Evolutionary conservation across 2,329 filamentous ascomycete species (phyloP).

Genomic region (Dactylellina cionopaga): DNA sequence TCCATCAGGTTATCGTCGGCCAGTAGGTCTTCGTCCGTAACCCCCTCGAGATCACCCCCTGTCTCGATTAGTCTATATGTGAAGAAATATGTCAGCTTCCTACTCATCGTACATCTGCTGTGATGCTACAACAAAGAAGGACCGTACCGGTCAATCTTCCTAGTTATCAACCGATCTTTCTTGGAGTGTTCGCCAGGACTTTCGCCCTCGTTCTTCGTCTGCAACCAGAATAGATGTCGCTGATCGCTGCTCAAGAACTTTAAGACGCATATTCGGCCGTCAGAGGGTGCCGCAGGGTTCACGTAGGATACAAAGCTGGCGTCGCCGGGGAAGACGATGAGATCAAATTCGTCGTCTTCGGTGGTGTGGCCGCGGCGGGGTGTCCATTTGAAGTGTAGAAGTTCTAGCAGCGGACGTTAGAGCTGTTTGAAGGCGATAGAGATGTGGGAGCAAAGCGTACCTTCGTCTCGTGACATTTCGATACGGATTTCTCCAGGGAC

Average conservation of each 20-base stretch:
- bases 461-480: slow-evolving; percentile 27
- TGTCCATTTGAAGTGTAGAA: slow-evolving; percentile 98
- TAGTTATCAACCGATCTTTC: slow-evolving; percentile 25
- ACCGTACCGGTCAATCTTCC: slow-evolving; percentile 47
- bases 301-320: slow-evolving; percentile 84
- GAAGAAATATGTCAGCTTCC: not conserved
- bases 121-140: not conserved
- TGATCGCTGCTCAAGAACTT: slow-evolving; percentile 94
- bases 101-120: not conserved
- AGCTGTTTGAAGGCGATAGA: not conserved
- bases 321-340: slow-evolving; percentile 92
- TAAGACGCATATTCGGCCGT: slow-evolving; percentile 90
- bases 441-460: slow-evolving; percentile 1
- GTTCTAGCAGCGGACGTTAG: slow-evolving; percentile 67
- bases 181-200: slow-evolving; percentile 15
- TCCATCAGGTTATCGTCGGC: slow-evolving; percentile 77
- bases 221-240: slow-evolving; percentile 94
- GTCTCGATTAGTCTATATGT: slow-evolving; percentile 70
- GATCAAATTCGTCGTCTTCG: slow-evolving; percentile 77
- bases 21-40: slow-evolving; percentile 80
- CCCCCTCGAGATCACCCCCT: slow-evolving; percentile 82
- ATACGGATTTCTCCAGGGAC: slow-evolving; percentile 55
- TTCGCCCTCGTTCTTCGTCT: slow-evolving; percentile 81
- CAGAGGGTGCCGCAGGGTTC: slow-evolving; percentile 69
- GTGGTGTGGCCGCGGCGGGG: slow-evolving; percentile 72